Base-by-base conservation (phyloP, 2,329 filamentous ascomycete genomes). In the Hymenoscyphus scutula region DNA sequence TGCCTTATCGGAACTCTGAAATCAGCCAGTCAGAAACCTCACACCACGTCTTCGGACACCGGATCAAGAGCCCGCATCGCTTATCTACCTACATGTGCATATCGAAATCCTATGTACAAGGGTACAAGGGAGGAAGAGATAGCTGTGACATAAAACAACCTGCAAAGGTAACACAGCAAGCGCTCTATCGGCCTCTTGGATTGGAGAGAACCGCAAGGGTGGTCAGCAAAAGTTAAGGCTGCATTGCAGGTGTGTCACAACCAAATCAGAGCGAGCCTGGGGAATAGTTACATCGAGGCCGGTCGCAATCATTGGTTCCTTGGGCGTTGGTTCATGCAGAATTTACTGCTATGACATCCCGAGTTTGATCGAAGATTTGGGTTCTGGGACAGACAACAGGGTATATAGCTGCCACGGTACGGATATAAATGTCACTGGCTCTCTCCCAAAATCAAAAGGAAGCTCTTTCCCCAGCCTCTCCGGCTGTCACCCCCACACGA, bases 131-230 rank as follows among this genome's bases (percentile, higher is more conserved):
- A 23, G 34, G 7, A 7, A 27, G 19, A 19, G 56, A 57, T 37
- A 45, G 34, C 17, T 51, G 56, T 58, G 56, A 58, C 58, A 59
- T 37, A 59, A 59, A 53, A 59, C 17, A 59, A 53, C 45, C n/a
- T 34, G 48, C 41, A 59, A 53, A 25, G 38, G 19, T 45, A 54
- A 59, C 41, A 57, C 45, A 51, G n/a, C 45, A 51, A 51, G 23
- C 23, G 55, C 58, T 59, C 38, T 59, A 59, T 59, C 58, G 37
- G 25, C 37, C 10, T 8, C 2, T 56, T 19, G 53, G 17, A 17
- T 27, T 37, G n/a, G 29, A 19, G n/a, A n/a, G n/a, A n/a, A n/a
- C n/a, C n/a, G n/a, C n/a, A n/a, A 56, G 19, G 7, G 15, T 29
- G 15, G 29, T 15, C 5, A 37, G 19, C 17, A 32, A n/a, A 38